A percentile compares a stretch with the other conserved stretches of the same genome.
Evolutionary conservation across 805 yeast species (phyloP).

Genomic region (Candida sithepensis): DNA sequence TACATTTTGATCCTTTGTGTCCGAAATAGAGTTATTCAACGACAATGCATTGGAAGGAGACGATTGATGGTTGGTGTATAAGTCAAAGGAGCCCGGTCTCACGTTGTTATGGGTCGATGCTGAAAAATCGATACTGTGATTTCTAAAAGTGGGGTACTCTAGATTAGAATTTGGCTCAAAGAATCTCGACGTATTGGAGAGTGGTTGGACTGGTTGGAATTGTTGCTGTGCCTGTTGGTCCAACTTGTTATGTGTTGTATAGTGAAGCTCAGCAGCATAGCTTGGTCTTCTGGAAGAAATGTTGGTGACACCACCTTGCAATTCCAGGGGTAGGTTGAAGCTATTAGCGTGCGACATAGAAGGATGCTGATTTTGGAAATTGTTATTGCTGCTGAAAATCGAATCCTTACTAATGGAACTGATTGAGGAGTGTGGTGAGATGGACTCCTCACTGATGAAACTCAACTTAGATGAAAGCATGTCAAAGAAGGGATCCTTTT

Average conservation of each 20-base stretch:
- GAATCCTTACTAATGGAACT: slow-evolving; percentile 30
- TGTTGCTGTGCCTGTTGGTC: slow-evolving; percentile 17
- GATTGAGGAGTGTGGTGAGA: slow-evolving; percentile 30
- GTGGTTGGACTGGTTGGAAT: slow-evolving; percentile 3
- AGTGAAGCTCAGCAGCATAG: slow-evolving; percentile 65
- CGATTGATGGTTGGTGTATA: background rate
- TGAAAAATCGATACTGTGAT: slow-evolving; percentile 14
- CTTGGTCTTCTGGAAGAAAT: slow-evolving; percentile 70
- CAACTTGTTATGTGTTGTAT: slow-evolving; percentile 25
- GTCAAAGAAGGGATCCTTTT: slow-evolving; percentile 19
- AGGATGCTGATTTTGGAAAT: background rate
- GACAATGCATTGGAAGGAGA: background rate
- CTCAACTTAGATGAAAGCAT: slow-evolving; percentile 15
- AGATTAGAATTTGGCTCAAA: slow-evolving; percentile 11
- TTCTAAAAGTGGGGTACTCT: slow-evolving; percentile 8
- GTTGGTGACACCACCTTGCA: slow-evolving; percentile 62
- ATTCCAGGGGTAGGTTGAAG: slow-evolving; percentile 51
- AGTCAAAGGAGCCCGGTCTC: slow-evolving; percentile 3
- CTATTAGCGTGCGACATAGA: slow-evolving; percentile 11
- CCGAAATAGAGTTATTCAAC: background rate
- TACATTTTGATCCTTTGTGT: background rate
- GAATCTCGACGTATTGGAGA: slow-evolving; percentile 17
- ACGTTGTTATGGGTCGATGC: background rate
- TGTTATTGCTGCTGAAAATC: slow-evolving; percentile 11
- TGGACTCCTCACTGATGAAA: slow-evolving; percentile 14